Conservation (phyloP, 768 basidiomycete species). For the Clitopilus hobsonii region DNA sequence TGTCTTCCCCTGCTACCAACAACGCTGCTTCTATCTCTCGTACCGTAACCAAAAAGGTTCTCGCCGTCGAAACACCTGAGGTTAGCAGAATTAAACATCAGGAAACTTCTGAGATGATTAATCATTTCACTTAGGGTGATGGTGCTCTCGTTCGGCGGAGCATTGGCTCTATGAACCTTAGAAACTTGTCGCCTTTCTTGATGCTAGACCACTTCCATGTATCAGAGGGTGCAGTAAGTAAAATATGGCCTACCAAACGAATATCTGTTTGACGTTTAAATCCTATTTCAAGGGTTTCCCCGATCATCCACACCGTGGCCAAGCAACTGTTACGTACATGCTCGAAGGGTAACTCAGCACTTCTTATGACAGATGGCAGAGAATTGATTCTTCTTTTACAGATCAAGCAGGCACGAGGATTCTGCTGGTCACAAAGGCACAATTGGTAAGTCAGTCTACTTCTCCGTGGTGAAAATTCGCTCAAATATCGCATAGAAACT, state of each 20-base stretch:
- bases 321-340: slow-evolving; percentile 88
- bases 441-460: slow-evolving; percentile 33
- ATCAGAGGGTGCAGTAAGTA: slow-evolving; percentile 58
- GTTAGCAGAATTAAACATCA: slow-evolving; percentile 26
- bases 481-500: slow-evolving; percentile 27
- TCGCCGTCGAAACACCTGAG: slow-evolving; percentile 72
- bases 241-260: neutral
- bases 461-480: neutral
- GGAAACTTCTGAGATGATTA: slow-evolving; percentile 2
- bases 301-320: slow-evolving; percentile 91
- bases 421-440: slow-evolving; percentile 81
- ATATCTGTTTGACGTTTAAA: neutral
- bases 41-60: slow-evolving; percentile 68
- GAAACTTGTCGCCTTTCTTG: slow-evolving; percentile 87
- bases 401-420: slow-evolving; percentile 83
- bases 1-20: slow-evolving; percentile 8
- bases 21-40: slow-evolving; percentile 41
- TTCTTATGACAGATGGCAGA: neutral
- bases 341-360: slow-evolving; percentile 55
- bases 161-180: slow-evolving; percentile 70
- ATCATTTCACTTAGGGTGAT: slow-evolving; percentile 46
- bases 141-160: slow-evolving; percentile 83
- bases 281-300: slow-evolving; percentile 72
- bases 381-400: slow-evolving; percentile 20
- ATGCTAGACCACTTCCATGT: slow-evolving; percentile 85